Conservation (phyloP, 192 early-diverging fungal genomes). For the Martensiomyces pterosporus region DNA sequence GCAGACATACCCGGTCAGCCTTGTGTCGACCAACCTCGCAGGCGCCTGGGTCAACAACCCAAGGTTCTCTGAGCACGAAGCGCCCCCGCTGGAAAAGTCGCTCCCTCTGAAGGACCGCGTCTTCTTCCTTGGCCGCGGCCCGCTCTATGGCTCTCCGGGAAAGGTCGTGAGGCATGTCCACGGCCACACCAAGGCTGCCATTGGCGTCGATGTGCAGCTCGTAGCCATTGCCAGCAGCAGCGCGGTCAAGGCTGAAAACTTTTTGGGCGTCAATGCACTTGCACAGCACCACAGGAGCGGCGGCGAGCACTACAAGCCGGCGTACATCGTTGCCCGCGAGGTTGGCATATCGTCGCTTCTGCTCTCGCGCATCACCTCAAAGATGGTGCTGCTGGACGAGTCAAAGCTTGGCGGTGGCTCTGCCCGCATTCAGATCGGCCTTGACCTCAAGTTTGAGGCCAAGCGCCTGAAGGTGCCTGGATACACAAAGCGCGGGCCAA, state of each 20-base stretch:
- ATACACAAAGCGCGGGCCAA: constrained; percentile 73
- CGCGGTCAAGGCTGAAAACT: constrained; percentile 26
- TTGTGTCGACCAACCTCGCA: constrained; percentile 52
- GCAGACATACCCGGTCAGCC: constrained; percentile 12
- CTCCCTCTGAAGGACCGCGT: constrained; percentile 66
- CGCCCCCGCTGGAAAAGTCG: constrained; percentile 63
- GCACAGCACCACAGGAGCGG: constrained; percentile 8
- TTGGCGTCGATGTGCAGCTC: constrained; percentile 38
- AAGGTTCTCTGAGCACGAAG: constrained; percentile 66
- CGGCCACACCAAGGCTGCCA: constrained; percentile 4
- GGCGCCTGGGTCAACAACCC: constrained; percentile 55
- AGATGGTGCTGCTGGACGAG: constrained; percentile 57
- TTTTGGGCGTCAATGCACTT: constrained; percentile 30
- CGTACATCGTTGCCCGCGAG: constrained; percentile 64
- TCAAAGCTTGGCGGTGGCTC: constrained; percentile 55
- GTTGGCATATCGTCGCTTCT: constrained; percentile 61
- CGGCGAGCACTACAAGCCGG: constrained; percentile 55
- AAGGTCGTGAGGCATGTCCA: constrained; percentile 61
- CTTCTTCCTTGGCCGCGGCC: constrained; percentile 72
- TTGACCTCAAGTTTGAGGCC: constrained; percentile 88
- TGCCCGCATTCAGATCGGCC: constrained; percentile 66
- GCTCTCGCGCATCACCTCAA: constrained; percentile 83
- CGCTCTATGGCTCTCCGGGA: constrained; percentile 68
- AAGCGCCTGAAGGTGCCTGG: constrained; percentile 84
- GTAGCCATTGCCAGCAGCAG: constrained; percentile 11